Base-by-base conservation (phyloP, 2,329 filamentous ascomycete genomes). In the Fusarium piperis region DNA sequence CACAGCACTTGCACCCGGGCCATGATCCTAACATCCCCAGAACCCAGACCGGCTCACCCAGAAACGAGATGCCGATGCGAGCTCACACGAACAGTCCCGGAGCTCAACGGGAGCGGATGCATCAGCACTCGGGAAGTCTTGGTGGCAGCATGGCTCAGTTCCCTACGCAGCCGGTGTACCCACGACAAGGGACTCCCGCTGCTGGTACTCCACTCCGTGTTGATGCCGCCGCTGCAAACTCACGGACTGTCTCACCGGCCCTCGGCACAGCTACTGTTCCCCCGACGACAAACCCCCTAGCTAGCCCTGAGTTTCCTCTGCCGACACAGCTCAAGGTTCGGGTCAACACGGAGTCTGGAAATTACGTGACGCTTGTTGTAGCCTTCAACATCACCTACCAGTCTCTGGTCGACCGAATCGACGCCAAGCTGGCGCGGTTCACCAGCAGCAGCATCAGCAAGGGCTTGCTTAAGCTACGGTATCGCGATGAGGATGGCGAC, bases 351-450 rank as follows among this genome's bases (percentile, higher is more conserved):
- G 94, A 96, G 65, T 84, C 82, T 51, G 92, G 93, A 52, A 96
- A 95, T 78, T 97, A 97, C 74, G 92, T 98, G 65, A 98, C 95
- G 1, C 87, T 99, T n/a, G 95, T 99, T 12, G 97, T 97, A 44
- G 93, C 94, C 33, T 97, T 94, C 82, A 97, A 97, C 79, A 98
- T 98, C 76, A 92, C 94, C 41, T 98, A 97, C 82, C 94, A 96
- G 73, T 96, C 94, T 26, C 87, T 99, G 62, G 94, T 96, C 71
- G 96, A 98, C 79, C 93, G 96, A 12, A 98, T 99, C 76, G 96
- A 99, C 78, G 94, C 94, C 30, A 99, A 99, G 81, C 89, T 99
- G 64, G 93, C 93, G 66, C 91, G 94, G 62, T 95, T 95, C 76
- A 97, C 94, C 20, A 92, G 88, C 74, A 93, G 93, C 78, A 95